Conservation (phyloP, 768 basidiomycete genomes). For the Lactifluus subvellereus region DNA sequence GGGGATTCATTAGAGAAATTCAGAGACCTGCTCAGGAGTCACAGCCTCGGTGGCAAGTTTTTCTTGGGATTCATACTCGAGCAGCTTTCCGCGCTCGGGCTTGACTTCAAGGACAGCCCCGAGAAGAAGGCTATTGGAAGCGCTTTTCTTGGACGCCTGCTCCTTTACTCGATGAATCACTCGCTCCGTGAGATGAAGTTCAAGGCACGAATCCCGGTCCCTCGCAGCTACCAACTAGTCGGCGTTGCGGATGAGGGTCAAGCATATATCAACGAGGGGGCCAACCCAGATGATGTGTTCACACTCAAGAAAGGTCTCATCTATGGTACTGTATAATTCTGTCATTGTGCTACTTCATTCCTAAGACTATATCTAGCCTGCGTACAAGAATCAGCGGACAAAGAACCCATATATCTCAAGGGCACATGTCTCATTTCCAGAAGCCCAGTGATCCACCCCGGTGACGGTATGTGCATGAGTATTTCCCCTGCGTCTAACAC, state of each 20-base stretch:
- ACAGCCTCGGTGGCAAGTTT: slow-evolving; percentile 40
- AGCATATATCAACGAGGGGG: not conserved
- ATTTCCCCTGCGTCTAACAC: not conserved
- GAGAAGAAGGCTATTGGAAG: slow-evolving; percentile 43
- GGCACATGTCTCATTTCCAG: slow-evolving; percentile 25
- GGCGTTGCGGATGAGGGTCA: slow-evolving; percentile 77
- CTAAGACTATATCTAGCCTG: not conserved
- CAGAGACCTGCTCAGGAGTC: not conserved
- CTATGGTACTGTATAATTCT: not conserved
- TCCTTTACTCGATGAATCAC: slow-evolving; percentile 41
- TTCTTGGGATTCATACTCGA: slow-evolving; percentile 46
- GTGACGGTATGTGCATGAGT: slow-evolving; percentile 26
- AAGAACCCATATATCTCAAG: not conserved
- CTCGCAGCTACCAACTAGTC: slow-evolving; percentile 60
- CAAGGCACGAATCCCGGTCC: slow-evolving; percentile 64
- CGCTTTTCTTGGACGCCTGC: slow-evolving; percentile 51
- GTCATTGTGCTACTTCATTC: not conserved
- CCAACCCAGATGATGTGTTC: slow-evolving; percentile 13
- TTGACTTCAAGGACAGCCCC: slow-evolving; percentile 41
- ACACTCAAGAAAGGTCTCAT: slow-evolving; percentile 26
- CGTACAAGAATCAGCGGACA: not conserved
- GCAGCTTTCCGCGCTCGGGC: slow-evolving; percentile 40
- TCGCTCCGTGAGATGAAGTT: slow-evolving; percentile 56
- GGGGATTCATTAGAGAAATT: not conserved
- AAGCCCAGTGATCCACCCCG: slow-evolving; percentile 32